Conservation (phyloP, 2,329 filamentous ascomycete species). For the Apiospora phragmitis region DNA sequence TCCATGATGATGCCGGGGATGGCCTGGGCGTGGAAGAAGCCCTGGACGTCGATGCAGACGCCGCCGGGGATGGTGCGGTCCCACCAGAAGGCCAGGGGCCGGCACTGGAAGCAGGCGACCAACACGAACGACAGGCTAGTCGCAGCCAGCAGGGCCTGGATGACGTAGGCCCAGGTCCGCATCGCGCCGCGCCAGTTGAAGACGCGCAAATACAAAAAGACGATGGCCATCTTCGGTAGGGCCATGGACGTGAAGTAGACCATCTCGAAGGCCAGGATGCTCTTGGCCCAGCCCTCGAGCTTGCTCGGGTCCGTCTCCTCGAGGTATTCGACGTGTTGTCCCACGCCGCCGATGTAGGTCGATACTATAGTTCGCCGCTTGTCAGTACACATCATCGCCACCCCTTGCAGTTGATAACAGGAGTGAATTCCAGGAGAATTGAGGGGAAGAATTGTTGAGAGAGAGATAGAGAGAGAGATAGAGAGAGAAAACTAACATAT, state of each 20-base stretch:
- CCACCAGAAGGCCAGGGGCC: constrained; percentile 24
- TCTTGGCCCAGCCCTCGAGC: constrained; percentile 22
- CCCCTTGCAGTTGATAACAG: background rate
- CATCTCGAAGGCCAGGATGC: constrained; percentile 28
- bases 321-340: constrained; percentile 23
- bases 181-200: constrained; percentile 28
- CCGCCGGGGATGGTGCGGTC: constrained; percentile 14
- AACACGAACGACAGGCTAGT: constrained; percentile 26
- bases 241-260: constrained; percentile 29
- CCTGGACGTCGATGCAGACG: constrained; percentile 24
- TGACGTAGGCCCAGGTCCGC: constrained; percentile 18
- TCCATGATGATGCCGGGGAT: constrained; percentile 27
- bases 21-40: constrained; percentile 28
- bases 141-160: constrained; percentile 22
- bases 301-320: constrained; percentile 18
- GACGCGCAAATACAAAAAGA: constrained; percentile 31
- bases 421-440: background rate
- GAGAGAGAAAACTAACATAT: constrained; percentile 22
- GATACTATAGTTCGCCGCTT: constrained; percentile 17
- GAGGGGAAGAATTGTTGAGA: background rate
- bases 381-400: background rate
- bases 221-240: constrained; percentile 30
- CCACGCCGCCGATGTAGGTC: constrained; percentile 26
- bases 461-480: no score
- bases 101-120: constrained; percentile 25